Percentiles rank a stretch among this genome's conserved stretches.
Evolutionary conservation across 768 basidiomycete species (phyloP).

Genomic region (Mycena latifolia): DNA sequence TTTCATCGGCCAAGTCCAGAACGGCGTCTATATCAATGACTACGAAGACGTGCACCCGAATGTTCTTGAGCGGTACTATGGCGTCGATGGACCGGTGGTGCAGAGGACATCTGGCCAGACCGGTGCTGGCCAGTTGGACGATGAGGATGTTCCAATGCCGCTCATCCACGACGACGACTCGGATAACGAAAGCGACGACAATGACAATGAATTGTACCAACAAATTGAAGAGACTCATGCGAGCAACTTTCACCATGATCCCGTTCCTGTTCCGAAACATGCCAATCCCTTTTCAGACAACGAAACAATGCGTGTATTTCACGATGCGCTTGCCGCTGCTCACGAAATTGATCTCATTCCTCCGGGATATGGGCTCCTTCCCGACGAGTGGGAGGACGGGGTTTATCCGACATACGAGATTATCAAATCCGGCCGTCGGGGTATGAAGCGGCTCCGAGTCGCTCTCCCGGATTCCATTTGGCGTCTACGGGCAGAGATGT

Average conservation of each 20-base stretch:
- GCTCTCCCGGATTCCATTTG: slow-evolving; percentile 13
- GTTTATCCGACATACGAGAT: slow-evolving; percentile 27
- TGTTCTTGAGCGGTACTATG: not conserved
- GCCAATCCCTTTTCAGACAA: slow-evolving; percentile 10
- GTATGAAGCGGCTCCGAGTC: not conserved
- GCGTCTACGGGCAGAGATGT: slow-evolving; percentile 15
- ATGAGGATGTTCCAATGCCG: not conserved
- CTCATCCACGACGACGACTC: not conserved
- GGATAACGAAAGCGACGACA: not conserved
- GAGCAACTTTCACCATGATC: slow-evolving; percentile 20
- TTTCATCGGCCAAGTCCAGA: slow-evolving; percentile 3
- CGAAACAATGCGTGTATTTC: slow-evolving; percentile 8
- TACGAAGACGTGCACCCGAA: slow-evolving; percentile 6
- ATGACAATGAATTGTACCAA: slow-evolving; percentile 5
- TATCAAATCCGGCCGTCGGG: slow-evolving; percentile 20
- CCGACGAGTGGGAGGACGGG: slow-evolving; percentile 34
- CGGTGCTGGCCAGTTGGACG: slow-evolving; percentile 9
- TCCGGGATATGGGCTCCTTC: slow-evolving; percentile 28
- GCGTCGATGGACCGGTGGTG: not conserved
- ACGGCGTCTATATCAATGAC: slow-evolving; percentile 12
- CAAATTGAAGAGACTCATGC: slow-evolving; percentile 12
- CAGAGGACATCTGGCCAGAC: not conserved
- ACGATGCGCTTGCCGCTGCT: not conserved
- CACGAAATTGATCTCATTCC: slow-evolving; percentile 9
- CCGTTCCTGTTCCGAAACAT: slow-evolving; percentile 20